Conservation (phyloP, 139 green algal genomes). For the Trebouxia sp. region DNA sequence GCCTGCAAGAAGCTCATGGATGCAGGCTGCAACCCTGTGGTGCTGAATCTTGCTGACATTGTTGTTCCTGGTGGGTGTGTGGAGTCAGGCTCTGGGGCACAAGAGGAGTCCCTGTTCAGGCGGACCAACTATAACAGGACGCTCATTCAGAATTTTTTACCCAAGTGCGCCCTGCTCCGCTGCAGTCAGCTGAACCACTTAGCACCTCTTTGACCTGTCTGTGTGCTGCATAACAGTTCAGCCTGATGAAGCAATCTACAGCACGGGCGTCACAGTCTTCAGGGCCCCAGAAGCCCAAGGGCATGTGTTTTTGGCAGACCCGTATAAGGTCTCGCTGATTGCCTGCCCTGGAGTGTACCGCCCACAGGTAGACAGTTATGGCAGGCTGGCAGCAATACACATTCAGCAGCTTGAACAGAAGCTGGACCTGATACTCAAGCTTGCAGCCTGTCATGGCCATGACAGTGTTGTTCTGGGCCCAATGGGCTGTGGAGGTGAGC, state of each 20-base stretch:
- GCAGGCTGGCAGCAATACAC: neutral
- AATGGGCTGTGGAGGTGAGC: neutral
- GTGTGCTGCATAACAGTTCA: too few relatives aligned
- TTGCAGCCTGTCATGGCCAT: neutral
- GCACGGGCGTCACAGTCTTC: too few relatives aligned
- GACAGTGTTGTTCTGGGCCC: neutral
- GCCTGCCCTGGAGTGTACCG: too few relatives aligned
- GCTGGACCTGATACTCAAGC: constrained; percentile 1
- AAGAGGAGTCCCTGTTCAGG: neutral
- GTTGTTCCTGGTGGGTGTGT: neutral
- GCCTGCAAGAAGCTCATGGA: neutral
- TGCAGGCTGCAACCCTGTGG: neutral
- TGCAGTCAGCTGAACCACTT: too few relatives aligned
- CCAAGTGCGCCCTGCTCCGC: too few relatives aligned
- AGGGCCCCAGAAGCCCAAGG: too few relatives aligned
- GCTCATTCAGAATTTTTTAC: neutral
- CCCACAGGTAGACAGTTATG: too few relatives aligned
- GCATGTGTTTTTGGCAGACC: too few relatives aligned
- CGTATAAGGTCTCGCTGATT: neutral
- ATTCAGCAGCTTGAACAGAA: constrained; percentile 7
- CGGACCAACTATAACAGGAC: neutral
- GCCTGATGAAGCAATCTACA: too few relatives aligned
- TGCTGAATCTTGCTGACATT: neutral
- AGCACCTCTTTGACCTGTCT: too few relatives aligned
- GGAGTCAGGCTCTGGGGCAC: constrained; percentile 1